Percentiles rank a stretch among this genome's conserved stretches.
Evolutionary conservation across 2,329 filamentous ascomycete species (phyloP).

Genomic region (Aspergillus glaucus): DNA sequence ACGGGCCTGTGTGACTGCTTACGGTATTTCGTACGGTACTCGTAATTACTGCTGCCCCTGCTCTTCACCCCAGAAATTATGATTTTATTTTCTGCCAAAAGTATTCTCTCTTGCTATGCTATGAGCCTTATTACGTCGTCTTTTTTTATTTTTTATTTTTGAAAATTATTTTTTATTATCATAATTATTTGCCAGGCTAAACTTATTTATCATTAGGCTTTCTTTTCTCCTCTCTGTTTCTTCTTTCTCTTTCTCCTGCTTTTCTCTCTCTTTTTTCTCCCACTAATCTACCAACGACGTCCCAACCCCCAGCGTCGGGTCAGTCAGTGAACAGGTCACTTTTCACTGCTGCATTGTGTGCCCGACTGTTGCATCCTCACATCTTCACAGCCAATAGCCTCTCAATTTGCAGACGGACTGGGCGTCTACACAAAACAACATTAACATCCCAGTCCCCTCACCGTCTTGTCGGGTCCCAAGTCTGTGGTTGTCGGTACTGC

Average conservation of each 20-base stretch:
- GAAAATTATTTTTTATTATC: neutral
- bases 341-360: neutral
- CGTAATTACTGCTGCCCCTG: too few relatives aligned
- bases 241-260: neutral
- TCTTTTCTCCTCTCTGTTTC: neutral
- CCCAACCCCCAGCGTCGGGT: neutral
- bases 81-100: too few relatives aligned
- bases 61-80: too few relatives aligned
- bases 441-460: constrained; percentile 4
- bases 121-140: too few relatives aligned
- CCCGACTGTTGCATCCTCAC: neutral
- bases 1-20: neutral
- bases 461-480: constrained; percentile 20
- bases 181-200: neutral
- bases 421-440: neutral
- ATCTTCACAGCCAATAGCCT: neutral
- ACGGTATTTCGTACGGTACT: neutral
- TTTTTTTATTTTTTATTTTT: neutral
- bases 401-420: neutral
- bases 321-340: constrained; percentile 1
- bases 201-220: constrained; percentile 1
- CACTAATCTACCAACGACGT: too few relatives aligned
- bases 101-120: too few relatives aligned
- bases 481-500: constrained; percentile 17
- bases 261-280: neutral